A percentile compares a stretch with the other conserved stretches of the same genome.
phyloP scores from a whole-genome alignment of 176 grass and related monocot genomes.

The Bromus sterilis region DNA sequence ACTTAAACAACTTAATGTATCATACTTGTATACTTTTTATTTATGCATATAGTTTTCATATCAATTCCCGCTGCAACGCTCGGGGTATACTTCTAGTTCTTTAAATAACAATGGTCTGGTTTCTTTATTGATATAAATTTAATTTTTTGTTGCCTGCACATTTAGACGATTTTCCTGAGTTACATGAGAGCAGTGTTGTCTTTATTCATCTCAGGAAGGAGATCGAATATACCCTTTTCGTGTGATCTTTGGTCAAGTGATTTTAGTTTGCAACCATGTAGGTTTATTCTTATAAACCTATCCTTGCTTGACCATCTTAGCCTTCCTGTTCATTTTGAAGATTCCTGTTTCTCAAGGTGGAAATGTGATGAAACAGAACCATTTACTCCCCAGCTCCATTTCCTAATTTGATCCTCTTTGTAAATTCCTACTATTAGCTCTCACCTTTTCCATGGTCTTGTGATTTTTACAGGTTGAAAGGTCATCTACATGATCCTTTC shows the following conservation, averaged over 20 bases:
- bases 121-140: background rate
- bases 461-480: constrained; percentile 60
- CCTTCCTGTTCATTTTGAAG: background rate
- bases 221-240: too few species aligned
- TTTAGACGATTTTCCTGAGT: background rate
- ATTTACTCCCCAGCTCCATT: background rate
- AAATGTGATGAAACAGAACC: background rate
- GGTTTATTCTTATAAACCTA: background rate
- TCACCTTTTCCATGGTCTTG: background rate
- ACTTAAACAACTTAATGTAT: too few species aligned
- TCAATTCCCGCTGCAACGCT: too few species aligned
- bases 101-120: background rate
- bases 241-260: too few species aligned
- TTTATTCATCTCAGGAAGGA: background rate
- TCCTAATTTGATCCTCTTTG: background rate
- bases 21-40: too few species aligned
- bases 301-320: background rate
- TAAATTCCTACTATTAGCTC: background rate
- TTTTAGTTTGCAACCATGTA: background rate
- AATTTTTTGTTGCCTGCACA: background rate
- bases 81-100: too few species aligned
- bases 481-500: constrained; percentile 64
- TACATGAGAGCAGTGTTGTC: background rate
- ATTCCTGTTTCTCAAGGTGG: background rate
- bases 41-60: too few species aligned